Conservation (phyloP, 257 asterid genomes). For the Solanum chiquidenum region DNA sequence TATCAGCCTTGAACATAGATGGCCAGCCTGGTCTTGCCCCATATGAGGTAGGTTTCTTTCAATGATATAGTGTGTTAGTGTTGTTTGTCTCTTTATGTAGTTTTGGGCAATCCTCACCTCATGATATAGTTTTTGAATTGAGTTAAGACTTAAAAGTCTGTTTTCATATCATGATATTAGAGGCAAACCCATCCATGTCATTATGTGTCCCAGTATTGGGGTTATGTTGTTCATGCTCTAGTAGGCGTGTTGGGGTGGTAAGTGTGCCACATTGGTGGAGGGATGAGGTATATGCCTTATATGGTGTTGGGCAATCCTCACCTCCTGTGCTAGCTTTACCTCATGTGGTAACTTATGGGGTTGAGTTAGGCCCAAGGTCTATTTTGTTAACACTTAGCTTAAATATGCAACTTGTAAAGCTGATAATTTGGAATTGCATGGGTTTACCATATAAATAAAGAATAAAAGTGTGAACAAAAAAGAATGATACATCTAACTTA, state of each 20-base stretch:
- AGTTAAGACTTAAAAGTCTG: neutral
- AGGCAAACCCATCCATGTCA: neutral
- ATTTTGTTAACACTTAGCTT: neutral
- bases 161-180: neutral
- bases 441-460: neutral
- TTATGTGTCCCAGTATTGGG: neutral
- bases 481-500: neutral
- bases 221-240: neutral
- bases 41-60: conserved; percentile 33
- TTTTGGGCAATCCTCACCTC: neutral
- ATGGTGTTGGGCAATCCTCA: neutral
- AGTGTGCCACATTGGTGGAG: neutral
- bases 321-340: neutral
- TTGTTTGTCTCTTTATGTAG: neutral
- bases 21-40: conserved; percentile 60
- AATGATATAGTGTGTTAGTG: neutral
- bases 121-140: neutral
- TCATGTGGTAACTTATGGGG: neutral
- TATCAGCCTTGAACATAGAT: conserved; percentile 69
- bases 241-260: neutral
- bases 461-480: neutral
- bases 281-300: neutral
- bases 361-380: neutral
- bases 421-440: neutral
- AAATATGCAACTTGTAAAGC: neutral